These are phyloP conservation scores for Phytophthora tubulina DNA, from an alignment of 352 stramenopile species.

Conservation along the genomic window DNA sequence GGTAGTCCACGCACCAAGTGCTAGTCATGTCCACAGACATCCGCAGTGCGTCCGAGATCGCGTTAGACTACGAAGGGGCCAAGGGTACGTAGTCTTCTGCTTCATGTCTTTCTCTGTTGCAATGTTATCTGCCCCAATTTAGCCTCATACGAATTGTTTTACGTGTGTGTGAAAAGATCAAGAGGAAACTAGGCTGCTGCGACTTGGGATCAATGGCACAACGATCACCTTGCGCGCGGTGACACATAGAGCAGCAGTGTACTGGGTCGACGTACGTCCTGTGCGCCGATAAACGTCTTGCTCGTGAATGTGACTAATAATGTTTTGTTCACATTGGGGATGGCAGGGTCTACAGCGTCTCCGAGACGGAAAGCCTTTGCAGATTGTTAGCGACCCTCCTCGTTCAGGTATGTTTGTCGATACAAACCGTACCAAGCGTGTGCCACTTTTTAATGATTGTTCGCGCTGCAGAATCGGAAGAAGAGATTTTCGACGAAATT, in stretches of 20 bases:
- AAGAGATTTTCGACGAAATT: slow-evolving; percentile 81
- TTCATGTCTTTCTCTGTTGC: too few species aligned
- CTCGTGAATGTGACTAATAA: background rate
- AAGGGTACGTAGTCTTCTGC: slow-evolving; percentile 12
- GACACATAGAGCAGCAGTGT: slow-evolving; percentile 67
- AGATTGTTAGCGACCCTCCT: slow-evolving; percentile 53
- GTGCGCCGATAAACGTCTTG: background rate
- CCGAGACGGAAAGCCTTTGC: slow-evolving; percentile 52
- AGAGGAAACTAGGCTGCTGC: slow-evolving; percentile 55
- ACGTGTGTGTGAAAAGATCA: slow-evolving; percentile 15
- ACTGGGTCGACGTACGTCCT: slow-evolving; percentile 73
- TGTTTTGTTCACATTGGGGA: too few species aligned
- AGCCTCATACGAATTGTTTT: too few species aligned
- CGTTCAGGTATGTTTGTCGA: slow-evolving; percentile 48
- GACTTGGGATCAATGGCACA: slow-evolving; percentile 72
- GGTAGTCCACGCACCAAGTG: slow-evolving; percentile 74
- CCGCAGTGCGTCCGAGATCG: slow-evolving; percentile 66
- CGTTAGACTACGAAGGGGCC: slow-evolving; percentile 46
- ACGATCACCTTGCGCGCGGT: slow-evolving; percentile 76
- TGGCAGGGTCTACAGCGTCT: slow-evolving; percentile 61
- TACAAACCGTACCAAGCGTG: background rate
- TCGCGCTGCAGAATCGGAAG: slow-evolving; percentile 63
- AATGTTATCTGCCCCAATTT: too few species aligned
- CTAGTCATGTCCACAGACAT: slow-evolving; percentile 80
- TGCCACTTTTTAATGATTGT: background rate